Percentiles rank a stretch among this genome's conserved stretches.
phyloP scores from a whole-genome alignment of 2,329 filamentous ascomycete species.

The Penicillium sumatraense region DNA sequence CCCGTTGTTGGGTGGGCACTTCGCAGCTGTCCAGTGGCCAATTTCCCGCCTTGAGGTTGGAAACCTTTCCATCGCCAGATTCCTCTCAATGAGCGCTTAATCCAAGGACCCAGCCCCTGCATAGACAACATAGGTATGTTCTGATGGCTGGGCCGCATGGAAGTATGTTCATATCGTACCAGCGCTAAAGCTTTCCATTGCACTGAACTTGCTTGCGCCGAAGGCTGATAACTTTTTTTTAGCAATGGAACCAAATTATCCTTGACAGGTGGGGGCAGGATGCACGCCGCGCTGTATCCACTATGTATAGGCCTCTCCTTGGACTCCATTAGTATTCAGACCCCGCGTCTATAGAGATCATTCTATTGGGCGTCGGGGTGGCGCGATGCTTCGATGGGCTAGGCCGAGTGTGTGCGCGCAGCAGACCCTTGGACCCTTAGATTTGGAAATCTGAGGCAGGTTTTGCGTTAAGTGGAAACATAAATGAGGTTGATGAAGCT shows the following conservation, averaged over 20 bases:
- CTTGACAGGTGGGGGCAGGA: background rate
- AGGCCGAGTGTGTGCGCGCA: background rate
- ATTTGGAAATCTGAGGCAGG: background rate
- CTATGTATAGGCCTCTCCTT: background rate
- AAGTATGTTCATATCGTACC: too few species aligned
- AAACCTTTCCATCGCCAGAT: too few species aligned
- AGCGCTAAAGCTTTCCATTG: too few species aligned
- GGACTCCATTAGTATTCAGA: background rate
- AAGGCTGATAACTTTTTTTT: too few species aligned
- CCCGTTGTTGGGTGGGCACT: background rate
- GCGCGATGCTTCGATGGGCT: background rate
- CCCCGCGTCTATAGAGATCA: background rate
- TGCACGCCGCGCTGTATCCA: background rate
- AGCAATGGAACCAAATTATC: too few species aligned
- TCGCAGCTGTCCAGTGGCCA: background rate
- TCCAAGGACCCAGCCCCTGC: background rate
- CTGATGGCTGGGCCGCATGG: background rate
- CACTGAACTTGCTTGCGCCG: too few species aligned
- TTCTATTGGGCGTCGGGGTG: background rate
- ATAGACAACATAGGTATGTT: background rate
- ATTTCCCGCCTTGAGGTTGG: too few species aligned
- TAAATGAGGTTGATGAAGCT: background rate
- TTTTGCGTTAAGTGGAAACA: background rate
- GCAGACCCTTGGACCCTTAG: background rate
- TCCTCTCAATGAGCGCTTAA: background rate